phyloP scores from a whole-genome alignment of 148 eudicot species.

The Fallopia convolvulus region DNA sequence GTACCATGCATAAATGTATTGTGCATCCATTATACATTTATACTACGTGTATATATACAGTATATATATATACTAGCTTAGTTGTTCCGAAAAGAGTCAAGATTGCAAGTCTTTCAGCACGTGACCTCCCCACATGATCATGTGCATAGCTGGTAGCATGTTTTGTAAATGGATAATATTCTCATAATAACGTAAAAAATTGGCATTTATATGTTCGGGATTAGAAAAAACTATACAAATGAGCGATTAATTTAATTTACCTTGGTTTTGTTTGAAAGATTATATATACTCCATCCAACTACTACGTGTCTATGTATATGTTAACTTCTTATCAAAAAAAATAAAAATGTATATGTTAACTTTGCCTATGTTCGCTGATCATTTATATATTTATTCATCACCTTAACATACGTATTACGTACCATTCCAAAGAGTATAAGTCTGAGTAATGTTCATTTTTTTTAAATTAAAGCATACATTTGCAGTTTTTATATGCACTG shows the following conservation, averaged over 20 bases:
- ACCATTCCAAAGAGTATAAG: background rate
- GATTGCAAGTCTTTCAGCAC: background rate
- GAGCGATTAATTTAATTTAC: background rate
- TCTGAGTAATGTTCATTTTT: background rate
- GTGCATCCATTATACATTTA: background rate
- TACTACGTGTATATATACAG: background rate
- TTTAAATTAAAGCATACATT: background rate
- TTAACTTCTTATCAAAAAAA: no score
- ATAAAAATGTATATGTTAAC: background rate
- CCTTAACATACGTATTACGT: background rate
- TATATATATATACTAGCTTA: background rate
- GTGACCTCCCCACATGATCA: background rate
- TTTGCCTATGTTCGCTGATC: background rate
- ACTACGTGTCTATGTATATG: background rate
- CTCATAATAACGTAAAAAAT: background rate
- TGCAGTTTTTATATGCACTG: background rate
- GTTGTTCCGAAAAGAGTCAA: background rate
- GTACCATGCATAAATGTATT: background rate
- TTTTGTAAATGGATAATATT: background rate
- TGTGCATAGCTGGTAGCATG: background rate
- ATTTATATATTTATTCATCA: background rate
- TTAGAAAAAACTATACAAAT: background rate
- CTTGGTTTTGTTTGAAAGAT: background rate
- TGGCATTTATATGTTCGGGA: background rate
- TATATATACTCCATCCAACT: background rate